These are phyloP conservation scores for Gossypium gossypioides DNA, from an alignment of 441 rosid genomes.

Conservation along the genomic window DNA sequence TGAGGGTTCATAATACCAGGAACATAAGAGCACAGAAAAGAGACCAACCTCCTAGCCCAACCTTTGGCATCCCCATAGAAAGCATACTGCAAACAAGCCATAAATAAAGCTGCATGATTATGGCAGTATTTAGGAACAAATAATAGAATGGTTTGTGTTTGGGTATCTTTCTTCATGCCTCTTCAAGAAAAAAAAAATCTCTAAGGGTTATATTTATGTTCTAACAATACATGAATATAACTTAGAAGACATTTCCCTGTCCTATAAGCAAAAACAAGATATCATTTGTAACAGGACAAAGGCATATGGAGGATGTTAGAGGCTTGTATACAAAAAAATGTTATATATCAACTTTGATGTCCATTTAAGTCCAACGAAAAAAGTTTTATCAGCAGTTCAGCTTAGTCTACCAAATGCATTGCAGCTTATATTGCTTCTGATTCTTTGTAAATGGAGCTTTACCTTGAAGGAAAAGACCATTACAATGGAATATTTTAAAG, in stretches of 20 bases:
- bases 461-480: background rate
- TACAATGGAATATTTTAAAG: background rate
- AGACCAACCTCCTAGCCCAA: conserved; percentile 48
- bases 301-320: background rate
- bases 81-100: conserved; percentile 37
- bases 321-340: background rate
- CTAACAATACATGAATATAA: background rate
- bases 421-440: background rate
- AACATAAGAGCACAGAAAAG: conserved; percentile 30
- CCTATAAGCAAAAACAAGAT: background rate
- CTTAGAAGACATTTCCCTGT: background rate
- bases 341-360: background rate
- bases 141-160: background rate
- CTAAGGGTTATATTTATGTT: background rate
- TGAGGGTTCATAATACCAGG: conserved; percentile 88
- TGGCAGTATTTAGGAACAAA: background rate
- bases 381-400: background rate
- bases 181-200: background rate
- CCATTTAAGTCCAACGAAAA: background rate
- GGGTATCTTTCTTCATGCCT: background rate
- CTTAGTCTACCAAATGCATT: background rate
- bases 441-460: background rate
- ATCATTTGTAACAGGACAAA: background rate
- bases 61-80: conserved; percentile 78
- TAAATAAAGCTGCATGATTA: conserved; percentile 11